A percentile compares a stretch with the other conserved stretches of the same genome.
Conservation (phyloP, 257 asterid species). For the Rubia yunnanensis region DNA sequence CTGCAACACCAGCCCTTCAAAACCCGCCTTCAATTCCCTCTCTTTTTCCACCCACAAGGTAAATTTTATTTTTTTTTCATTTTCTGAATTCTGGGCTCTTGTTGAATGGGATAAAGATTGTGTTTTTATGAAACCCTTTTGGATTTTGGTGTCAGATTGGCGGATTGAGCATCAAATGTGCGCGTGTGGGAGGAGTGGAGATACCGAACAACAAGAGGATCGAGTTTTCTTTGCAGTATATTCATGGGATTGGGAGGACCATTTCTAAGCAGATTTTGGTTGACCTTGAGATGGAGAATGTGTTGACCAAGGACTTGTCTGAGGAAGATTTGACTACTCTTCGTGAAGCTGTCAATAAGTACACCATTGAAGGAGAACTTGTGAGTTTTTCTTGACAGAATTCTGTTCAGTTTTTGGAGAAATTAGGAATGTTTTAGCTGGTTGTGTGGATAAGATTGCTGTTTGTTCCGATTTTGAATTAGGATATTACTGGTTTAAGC, state of each 20-base stretch:
- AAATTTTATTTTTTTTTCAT: not conserved
- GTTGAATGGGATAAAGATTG: not conserved
- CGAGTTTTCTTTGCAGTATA: slow-evolving; percentile 82
- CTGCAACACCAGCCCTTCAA: slow-evolving; percentile 34
- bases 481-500: not conserved
- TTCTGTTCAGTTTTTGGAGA: not conserved
- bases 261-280: slow-evolving; percentile 49
- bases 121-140: not conserved
- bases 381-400: slow-evolving; percentile 28
- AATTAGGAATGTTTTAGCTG: not conserved
- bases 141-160: slow-evolving; percentile 38
- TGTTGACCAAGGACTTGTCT: slow-evolving; percentile 68
- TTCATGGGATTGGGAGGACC: slow-evolving; percentile 93
- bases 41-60: slow-evolving; percentile 60
- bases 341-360: slow-evolving; percentile 90
- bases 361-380: slow-evolving; percentile 93
- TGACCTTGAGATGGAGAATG: slow-evolving; percentile 69
- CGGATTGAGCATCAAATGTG: slow-evolving; percentile 67
- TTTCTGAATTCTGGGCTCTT: not conserved
- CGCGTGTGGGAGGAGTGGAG: slow-evolving; percentile 99
- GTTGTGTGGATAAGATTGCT: not conserved
- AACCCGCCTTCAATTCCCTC: slow-evolving; percentile 25
- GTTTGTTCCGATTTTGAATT: too few species aligned
- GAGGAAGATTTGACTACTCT: slow-evolving; percentile 84
- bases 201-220: slow-evolving; percentile 91